A percentile compares a stretch with the other conserved stretches of the same genome.
phyloP scores from a whole-genome alignment of 495 filamentous ascomycete species.

The Geopyxis carbonaria region DNA sequence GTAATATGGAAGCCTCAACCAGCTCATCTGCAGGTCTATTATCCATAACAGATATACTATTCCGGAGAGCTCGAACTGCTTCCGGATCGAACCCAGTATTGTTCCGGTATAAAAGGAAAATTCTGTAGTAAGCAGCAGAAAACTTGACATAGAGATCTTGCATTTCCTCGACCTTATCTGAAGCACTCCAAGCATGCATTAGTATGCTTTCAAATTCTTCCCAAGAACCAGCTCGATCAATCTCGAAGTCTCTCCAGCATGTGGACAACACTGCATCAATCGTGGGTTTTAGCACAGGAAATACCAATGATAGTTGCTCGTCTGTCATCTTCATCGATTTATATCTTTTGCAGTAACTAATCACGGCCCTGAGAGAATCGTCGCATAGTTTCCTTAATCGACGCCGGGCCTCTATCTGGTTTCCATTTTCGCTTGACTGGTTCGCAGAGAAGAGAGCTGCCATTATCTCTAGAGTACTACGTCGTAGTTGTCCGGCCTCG shows the following conservation, averaged over 20 bases:
- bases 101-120: constrained; percentile 20
- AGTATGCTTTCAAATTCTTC: constrained; percentile 13
- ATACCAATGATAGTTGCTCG: constrained; percentile 13
- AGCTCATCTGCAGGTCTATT: constrained; percentile 14
- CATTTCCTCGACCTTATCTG: not conserved
- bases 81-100: constrained; percentile 12
- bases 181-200: constrained; percentile 10
- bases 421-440: not conserved
- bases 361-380: constrained; percentile 8
- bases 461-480: not conserved
- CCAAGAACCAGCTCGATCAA: constrained; percentile 10
- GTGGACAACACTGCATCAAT: constrained; percentile 20
- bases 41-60: constrained; percentile 12
- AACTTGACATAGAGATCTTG: constrained; percentile 19
- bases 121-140: constrained; percentile 22
- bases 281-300: constrained; percentile 14
- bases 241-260: constrained; percentile 16
- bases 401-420: too few species aligned
- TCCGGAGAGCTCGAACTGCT: constrained; percentile 14
- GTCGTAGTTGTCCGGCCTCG: constrained; percentile 13
- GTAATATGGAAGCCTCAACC: constrained; percentile 9
- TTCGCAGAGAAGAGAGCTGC: not conserved
- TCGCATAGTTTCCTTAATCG: constrained; percentile 1
- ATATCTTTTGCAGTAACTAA: constrained; percentile 23
- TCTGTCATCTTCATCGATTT: constrained; percentile 17